These are phyloP conservation scores for Neospora caninum DNA, from an alignment of 169 alveolate species.

Conservation along the genomic window DNA sequence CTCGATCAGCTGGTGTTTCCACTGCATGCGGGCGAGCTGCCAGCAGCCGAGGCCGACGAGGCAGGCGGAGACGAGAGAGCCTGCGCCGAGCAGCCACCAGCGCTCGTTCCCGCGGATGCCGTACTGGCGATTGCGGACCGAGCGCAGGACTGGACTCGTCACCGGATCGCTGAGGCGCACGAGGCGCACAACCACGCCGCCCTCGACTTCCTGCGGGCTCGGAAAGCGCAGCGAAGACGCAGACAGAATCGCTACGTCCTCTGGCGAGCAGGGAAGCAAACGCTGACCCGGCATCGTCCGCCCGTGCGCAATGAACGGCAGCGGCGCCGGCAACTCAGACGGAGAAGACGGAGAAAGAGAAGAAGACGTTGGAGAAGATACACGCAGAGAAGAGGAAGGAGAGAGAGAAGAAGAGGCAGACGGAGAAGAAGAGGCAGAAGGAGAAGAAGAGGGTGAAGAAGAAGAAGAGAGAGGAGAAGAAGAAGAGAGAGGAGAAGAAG, in stretches of 20 bases:
- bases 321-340: background rate
- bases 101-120: slow-evolving; percentile 87
- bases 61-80: slow-evolving; percentile 52
- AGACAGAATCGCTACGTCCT: slow-evolving; percentile 72
- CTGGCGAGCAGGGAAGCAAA: slow-evolving; percentile 71
- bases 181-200: slow-evolving; percentile 81
- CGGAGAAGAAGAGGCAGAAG: background rate
- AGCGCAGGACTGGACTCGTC: slow-evolving; percentile 81
- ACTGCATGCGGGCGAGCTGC: slow-evolving; percentile 82
- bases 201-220: slow-evolving; percentile 82
- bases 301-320: slow-evolving; percentile 59
- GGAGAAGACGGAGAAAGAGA: background rate
- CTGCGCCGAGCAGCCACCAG: slow-evolving; percentile 75
- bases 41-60: slow-evolving; percentile 80
- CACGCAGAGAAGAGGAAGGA: background rate
- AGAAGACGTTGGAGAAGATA: background rate
- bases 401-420: background rate
- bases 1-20: slow-evolving; percentile 77
- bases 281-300: slow-evolving; percentile 76
- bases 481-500: background rate
- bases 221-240: slow-evolving; percentile 72
- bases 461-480: background rate
- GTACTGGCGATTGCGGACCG: slow-evolving; percentile 79
- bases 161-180: slow-evolving; percentile 77
- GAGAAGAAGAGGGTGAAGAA: background rate